Percentiles rank a stretch among this genome's conserved stretches.
phyloP scores from a whole-genome alignment of 2,329 filamentous ascomycete genomes.

The Calonectria crousiana region DNA sequence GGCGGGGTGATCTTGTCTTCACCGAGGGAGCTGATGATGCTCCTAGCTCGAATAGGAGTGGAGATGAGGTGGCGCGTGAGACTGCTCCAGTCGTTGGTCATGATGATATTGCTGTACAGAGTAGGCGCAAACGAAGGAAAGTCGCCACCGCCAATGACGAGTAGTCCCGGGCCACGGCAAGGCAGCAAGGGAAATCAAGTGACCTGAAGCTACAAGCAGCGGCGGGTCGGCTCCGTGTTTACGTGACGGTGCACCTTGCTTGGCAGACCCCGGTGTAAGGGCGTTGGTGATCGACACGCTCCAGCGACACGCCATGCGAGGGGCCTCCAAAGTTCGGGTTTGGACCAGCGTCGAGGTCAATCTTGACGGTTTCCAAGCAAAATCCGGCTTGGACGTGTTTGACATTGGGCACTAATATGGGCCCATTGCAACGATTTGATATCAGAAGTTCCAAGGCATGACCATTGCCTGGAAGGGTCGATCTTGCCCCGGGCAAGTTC shows the following conservation, averaged over 20 bases:
- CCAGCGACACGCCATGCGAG: conserved; percentile 14
- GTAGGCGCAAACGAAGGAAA: conserved; percentile 50
- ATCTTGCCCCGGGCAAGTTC: not conserved
- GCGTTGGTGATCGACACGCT: conserved; percentile 27
- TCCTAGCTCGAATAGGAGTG: conserved; percentile 6
- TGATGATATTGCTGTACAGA: conserved; percentile 37
- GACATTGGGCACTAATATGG: not conserved
- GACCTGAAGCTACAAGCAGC: conserved; percentile 12
- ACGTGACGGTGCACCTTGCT: conserved; percentile 3
- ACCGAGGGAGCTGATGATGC: conserved; percentile 64
- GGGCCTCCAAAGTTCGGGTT: conserved; percentile 15
- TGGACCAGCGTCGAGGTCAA: not conserved
- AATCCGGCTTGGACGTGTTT: not conserved
- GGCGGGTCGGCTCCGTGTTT: conserved; percentile 4
- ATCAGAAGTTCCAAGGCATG: not conserved
- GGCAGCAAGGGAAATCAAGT: conserved; percentile 7
- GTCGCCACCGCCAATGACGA: conserved; percentile 36
- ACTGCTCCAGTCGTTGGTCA: conserved; percentile 39
- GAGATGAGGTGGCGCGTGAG: conserved; percentile 34
- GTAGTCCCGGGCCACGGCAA: conserved; percentile 13
- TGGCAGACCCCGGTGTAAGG: conserved; percentile 20
- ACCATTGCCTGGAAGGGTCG: not conserved
- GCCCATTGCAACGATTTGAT: not conserved
- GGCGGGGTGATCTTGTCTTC: conserved; percentile 77
- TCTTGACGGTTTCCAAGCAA: not conserved